These are phyloP conservation scores for Bacterosira constricta DNA, from an alignment of 108 stramenopile species.

Conservation along the genomic window DNA sequence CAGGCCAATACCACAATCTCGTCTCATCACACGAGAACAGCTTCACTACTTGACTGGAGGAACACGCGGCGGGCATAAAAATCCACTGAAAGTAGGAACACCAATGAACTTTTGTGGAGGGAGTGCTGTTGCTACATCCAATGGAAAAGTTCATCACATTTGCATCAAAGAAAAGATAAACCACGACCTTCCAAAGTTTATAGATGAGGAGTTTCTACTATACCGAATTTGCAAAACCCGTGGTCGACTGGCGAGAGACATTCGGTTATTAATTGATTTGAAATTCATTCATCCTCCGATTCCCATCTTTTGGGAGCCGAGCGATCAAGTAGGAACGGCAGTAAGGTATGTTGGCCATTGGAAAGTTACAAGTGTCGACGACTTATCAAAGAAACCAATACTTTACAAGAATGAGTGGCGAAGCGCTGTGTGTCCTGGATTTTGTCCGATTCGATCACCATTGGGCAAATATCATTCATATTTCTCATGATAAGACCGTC, in stretches of 20 bases:
- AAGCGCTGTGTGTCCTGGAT: too few relatives aligned
- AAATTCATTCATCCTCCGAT: background rate
- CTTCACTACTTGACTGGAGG: slow-evolving; percentile 19
- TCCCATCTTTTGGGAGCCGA: slow-evolving; percentile 24
- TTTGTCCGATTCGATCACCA: too few relatives aligned
- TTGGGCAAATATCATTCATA: too few relatives aligned
- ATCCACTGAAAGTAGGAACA: slow-evolving; percentile 15
- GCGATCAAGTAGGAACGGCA: background rate
- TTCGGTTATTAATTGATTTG: background rate
- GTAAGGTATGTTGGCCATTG: slow-evolving; percentile 22
- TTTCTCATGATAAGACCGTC: too few relatives aligned
- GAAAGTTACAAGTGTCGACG: slow-evolving; percentile 2
- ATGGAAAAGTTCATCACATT: slow-evolving; percentile 22
- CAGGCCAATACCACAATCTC: background rate
- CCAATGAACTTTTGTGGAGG: slow-evolving; percentile 14
- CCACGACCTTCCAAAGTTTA: background rate
- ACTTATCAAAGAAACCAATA: too few relatives aligned
- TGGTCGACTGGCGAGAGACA: background rate
- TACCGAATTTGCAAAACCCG: background rate
- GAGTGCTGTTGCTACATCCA: background rate
- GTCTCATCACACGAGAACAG: slow-evolving; percentile 8
- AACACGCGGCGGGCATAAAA: background rate
- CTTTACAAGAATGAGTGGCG: too few relatives aligned
- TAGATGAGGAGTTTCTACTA: slow-evolving; percentile 9
- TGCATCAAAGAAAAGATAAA: slow-evolving; percentile 21